Evolutionary conservation across 2,329 filamentous ascomycete species (phyloP).

Genomic region (Epichloe gansuensis): DNA sequence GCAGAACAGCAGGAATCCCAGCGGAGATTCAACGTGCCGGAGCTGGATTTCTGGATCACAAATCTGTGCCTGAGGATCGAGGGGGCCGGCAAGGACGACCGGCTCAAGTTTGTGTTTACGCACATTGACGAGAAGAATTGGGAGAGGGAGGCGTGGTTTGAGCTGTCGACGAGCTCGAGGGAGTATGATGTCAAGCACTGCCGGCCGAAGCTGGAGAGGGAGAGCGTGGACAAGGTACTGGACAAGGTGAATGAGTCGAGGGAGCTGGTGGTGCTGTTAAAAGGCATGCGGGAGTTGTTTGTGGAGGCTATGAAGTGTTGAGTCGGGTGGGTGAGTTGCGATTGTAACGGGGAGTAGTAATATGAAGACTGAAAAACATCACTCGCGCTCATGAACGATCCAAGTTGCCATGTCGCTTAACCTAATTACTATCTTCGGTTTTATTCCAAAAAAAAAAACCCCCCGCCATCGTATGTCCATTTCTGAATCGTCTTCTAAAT

Average conservation of each 20-base stretch:
- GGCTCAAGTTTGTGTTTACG: constrained; percentile 79
- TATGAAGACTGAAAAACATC: background rate
- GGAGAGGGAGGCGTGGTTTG: constrained; percentile 87
- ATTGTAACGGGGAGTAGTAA: too few relatives aligned
- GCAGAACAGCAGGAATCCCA: constrained; percentile 69
- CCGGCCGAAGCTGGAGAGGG: constrained; percentile 68
- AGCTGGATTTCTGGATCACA: constrained; percentile 91
- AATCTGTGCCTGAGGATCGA: constrained; percentile 84
- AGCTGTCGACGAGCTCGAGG: constrained; percentile 65
- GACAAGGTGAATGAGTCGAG: constrained; percentile 71
- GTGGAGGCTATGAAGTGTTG: constrained; percentile 46
- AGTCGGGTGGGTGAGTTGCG: background rate
- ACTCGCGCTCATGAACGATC: background rate
- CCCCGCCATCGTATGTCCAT: too few relatives aligned
- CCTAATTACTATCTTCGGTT: background rate
- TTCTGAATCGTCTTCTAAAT: too few relatives aligned
- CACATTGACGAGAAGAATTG: constrained; percentile 78
- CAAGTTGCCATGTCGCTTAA: background rate
- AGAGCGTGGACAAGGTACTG: constrained; percentile 63
- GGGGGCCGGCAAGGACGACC: constrained; percentile 70
- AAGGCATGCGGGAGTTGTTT: constrained; percentile 73
- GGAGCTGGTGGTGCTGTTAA: constrained; percentile 59
- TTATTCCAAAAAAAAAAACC: too few relatives aligned
- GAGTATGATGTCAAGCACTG: constrained; percentile 79
- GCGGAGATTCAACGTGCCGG: constrained; percentile 77